Evolutionary conservation across 2,329 filamentous ascomycete species (phyloP).

Genomic region (Aspergillus sergii): DNA sequence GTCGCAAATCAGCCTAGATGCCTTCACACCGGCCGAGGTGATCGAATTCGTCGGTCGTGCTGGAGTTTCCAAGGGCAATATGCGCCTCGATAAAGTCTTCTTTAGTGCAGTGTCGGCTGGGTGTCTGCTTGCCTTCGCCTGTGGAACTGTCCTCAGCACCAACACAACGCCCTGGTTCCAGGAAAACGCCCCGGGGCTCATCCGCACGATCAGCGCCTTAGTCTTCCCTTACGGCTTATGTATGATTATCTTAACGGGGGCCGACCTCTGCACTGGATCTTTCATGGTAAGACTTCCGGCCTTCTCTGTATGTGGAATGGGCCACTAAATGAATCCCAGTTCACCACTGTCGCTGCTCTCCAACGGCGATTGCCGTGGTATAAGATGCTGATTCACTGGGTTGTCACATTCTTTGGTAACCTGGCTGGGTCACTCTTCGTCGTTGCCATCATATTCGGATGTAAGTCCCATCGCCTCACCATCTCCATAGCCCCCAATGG

Average conservation of each 20-base stretch:
- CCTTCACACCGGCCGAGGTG: constrained; percentile 53
- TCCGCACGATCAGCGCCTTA: constrained; percentile 49
- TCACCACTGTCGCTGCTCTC: constrained; percentile 48
- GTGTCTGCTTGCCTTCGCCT: constrained; percentile 55
- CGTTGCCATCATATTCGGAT: constrained; percentile 52
- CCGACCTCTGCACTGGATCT: constrained; percentile 53
- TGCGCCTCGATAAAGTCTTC: constrained; percentile 57
- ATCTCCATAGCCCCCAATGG: not conserved
- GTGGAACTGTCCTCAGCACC: constrained; percentile 50
- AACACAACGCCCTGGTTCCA: constrained; percentile 52
- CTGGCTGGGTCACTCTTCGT: constrained; percentile 53
- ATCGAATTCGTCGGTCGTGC: constrained; percentile 54
- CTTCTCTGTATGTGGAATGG: too few species aligned
- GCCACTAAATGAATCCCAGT: constrained; percentile 26
- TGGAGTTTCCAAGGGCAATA: constrained; percentile 56
- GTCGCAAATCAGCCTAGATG: constrained; percentile 25
- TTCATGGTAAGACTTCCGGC: constrained; percentile 41
- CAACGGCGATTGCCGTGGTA: constrained; percentile 43
- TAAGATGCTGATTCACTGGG: constrained; percentile 47
- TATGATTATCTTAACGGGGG: constrained; percentile 53
- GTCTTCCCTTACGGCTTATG: constrained; percentile 55
- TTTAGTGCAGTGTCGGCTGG: constrained; percentile 56
- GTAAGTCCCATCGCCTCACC: constrained; percentile 28
- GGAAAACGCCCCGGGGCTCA: constrained; percentile 52
- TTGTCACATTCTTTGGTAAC: constrained; percentile 54